A percentile compares a stretch with the other conserved stretches of the same genome.
Evolutionary conservation across 495 filamentous ascomycete species (phyloP).

Genomic region (Viridothelium virens): DNA sequence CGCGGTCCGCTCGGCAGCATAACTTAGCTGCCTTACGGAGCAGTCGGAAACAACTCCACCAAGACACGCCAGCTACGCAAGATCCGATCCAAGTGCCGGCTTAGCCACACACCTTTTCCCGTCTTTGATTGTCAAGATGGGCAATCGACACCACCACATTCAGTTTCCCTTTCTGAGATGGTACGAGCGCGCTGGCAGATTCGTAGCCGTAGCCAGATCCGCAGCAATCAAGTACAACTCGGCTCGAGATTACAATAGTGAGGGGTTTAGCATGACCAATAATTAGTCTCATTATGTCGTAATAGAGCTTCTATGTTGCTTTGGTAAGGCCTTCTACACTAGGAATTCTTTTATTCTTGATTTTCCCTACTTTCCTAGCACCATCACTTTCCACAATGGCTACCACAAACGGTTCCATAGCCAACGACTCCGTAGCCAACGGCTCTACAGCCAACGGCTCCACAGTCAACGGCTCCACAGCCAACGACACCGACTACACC

Average conservation of each 20-base stretch:
- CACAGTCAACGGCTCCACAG: no score
- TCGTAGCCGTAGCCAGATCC: background rate
- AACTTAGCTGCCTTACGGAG: no score
- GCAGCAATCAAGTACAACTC: background rate
- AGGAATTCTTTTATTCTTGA: background rate
- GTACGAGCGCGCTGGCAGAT: background rate
- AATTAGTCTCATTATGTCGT: background rate
- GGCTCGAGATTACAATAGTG: background rate
- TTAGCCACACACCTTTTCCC: no score
- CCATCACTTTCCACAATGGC: background rate
- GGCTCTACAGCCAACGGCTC: no score
- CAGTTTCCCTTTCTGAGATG: no score
- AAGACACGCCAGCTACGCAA: no score
- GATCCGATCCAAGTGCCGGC: no score
- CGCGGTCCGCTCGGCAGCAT: no score
- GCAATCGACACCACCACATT: no score
- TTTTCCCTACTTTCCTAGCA: background rate
- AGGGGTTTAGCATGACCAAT: background rate
- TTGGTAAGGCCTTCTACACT: background rate
- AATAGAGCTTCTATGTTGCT: background rate
- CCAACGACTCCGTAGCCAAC: background rate
- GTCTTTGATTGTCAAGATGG: no score
- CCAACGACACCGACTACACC: background rate
- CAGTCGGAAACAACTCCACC: no score
- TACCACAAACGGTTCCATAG: background rate